Conservation (phyloP, 768 basidiomycete species). For the Boletus insuetus region DNA sequence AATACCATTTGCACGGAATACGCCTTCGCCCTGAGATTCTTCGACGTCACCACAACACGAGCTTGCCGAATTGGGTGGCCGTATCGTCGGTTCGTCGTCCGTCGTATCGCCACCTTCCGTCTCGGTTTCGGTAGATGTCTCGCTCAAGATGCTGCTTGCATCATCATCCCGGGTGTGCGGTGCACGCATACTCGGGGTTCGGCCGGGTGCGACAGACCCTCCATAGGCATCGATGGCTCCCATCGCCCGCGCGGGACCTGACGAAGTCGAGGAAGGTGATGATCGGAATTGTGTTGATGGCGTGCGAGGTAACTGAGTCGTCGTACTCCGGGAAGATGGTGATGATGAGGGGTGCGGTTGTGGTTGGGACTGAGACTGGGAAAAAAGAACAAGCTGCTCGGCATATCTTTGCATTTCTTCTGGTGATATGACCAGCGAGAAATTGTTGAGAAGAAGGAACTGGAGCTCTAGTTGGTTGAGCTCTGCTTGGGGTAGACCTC, state of each 20-base stretch:
- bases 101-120: conserved; percentile 59
- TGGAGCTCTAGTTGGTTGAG: conserved; percentile 97
- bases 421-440: conserved; percentile 79
- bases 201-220: conserved; percentile 37
- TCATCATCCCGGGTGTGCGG: conserved; percentile 29
- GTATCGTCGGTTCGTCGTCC: conserved; percentile 82
- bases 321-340: conserved; percentile 23
- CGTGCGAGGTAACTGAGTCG: conserved; percentile 17
- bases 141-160: conserved; percentile 34
- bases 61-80: conserved; percentile 43
- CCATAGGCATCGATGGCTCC: conserved; percentile 54
- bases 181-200: conserved; percentile 27
- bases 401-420: conserved; percentile 96
- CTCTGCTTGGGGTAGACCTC: conserved; percentile 88
- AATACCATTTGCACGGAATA: conserved; percentile 21
- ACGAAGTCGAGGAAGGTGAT: conserved; percentile 7
- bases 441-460: conserved; percentile 95
- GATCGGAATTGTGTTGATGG: conserved; percentile 22
- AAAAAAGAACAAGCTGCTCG: conserved; percentile 79
- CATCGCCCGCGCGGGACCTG: conserved; percentile 48
- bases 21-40: conserved; percentile 32
- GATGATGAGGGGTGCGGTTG: conserved; percentile 28
- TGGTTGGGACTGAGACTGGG: conserved; percentile 45
- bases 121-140: conserved; percentile 47
- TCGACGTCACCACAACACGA: conserved; percentile 40